Conservation (phyloP, 1,139 yeast species). For the Candida sp. region DNA sequence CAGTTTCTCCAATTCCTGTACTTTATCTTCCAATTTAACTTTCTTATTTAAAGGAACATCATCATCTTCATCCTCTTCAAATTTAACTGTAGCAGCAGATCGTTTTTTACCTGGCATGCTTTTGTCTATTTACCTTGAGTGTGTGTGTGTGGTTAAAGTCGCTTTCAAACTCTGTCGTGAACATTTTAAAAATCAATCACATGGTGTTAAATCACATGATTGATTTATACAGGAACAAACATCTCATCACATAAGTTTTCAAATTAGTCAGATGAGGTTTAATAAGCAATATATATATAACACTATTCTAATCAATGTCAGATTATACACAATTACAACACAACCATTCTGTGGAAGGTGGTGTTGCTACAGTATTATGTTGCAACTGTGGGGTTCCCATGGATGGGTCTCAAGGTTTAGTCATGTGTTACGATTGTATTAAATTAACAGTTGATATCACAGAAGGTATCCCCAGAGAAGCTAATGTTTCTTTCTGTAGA, state of each 20-base stretch:
- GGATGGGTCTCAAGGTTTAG: constrained; percentile 92
- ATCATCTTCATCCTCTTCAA: constrained; percentile 24
- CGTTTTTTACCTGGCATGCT: constrained; percentile 33
- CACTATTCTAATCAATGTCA: constrained; percentile 28
- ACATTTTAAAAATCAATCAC: background rate
- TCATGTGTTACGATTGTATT: constrained; percentile 98
- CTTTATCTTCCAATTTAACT: constrained; percentile 14
- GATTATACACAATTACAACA: constrained; percentile 45
- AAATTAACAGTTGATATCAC: constrained; percentile 92
- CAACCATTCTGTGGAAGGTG: constrained; percentile 23
- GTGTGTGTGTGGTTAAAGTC: background rate
- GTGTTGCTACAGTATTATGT: constrained; percentile 85
- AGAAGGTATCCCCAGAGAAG: constrained; percentile 94
- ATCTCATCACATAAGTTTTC: background rate
- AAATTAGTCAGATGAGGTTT: background rate
- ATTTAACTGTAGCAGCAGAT: constrained; percentile 15
- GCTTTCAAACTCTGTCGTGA: background rate
- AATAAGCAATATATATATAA: background rate
- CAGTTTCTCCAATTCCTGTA: constrained; percentile 8
- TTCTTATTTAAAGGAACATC: constrained; percentile 35
- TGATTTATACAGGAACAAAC: background rate
- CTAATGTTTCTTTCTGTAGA: constrained; percentile 89
- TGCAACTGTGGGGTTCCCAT: constrained; percentile 99
- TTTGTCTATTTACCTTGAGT: background rate
- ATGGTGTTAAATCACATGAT: background rate